Percentiles rank a stretch among this genome's conserved stretches.
Evolutionary conservation across 495 filamentous ascomycete genomes (phyloP).

Genomic region (Aspergillus carlsbadensis): DNA sequence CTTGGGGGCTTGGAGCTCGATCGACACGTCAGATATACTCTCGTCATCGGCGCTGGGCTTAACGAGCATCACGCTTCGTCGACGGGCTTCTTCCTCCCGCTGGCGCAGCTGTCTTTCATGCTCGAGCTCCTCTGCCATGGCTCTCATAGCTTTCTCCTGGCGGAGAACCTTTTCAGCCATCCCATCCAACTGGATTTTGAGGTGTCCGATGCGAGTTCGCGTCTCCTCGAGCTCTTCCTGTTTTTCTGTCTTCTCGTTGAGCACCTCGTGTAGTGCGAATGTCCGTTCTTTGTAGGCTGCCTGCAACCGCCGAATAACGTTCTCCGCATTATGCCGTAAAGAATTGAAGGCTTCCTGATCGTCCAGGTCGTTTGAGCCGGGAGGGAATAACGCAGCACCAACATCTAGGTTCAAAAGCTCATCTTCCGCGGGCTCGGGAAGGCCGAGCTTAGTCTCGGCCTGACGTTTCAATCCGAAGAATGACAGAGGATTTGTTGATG

Average conservation of each 20-base stretch:
- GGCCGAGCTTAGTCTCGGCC: conserved; percentile 23
- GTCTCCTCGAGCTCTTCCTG: conserved; percentile 74
- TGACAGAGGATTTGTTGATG: conserved; percentile 34
- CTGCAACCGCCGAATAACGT: conserved; percentile 64
- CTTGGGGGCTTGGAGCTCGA: conserved; percentile 49
- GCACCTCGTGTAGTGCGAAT: conserved; percentile 55
- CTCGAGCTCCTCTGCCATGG: conserved; percentile 61
- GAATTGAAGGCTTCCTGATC: conserved; percentile 69
- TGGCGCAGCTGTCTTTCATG: conserved; percentile 55
- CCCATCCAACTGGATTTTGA: conserved; percentile 74
- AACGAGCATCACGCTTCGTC: conserved; percentile 35
- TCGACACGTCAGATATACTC: conserved; percentile 50
- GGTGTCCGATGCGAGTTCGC: conserved; percentile 60
- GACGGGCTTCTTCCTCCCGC: conserved; percentile 53
- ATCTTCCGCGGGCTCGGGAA: conserved; percentile 48
- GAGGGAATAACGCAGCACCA: conserved; percentile 59
- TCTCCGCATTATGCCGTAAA: conserved; percentile 65
- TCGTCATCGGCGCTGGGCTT: conserved; percentile 33
- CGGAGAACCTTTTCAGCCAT: conserved; percentile 67
- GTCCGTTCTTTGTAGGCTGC: conserved; percentile 66
- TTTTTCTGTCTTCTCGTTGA: conserved; percentile 63
- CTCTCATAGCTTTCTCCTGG: conserved; percentile 63
- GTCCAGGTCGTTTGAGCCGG: conserved; percentile 50
- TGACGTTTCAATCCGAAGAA: conserved; percentile 40
- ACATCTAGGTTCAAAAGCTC: conserved; percentile 67